Evolutionary conservation across 495 filamentous ascomycete genomes (phyloP), one percentile per base, ranked within the genome.

Genomic region (Aspergillus saccharolyticus): DNA sequence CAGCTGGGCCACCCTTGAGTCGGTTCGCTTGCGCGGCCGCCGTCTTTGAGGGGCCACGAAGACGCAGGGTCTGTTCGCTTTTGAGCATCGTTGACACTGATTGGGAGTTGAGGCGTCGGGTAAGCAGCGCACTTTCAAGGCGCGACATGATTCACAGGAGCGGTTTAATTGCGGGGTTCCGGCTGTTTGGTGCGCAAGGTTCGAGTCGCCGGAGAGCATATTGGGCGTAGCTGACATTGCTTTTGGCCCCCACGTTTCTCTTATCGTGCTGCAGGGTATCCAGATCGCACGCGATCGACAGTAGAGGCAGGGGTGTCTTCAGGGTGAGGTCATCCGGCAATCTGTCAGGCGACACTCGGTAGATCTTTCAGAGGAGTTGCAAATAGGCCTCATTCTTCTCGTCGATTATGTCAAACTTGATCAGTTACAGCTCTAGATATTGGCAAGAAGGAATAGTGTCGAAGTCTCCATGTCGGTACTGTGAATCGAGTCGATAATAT

Each of bases 141-240:
- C 82, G 58, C 91, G 84, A 70, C 91, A 96, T 17, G 88, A 85
- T 69, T 96, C 91, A 70, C 91, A 96, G 18, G 91, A 90, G 30
- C 89, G 81, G 70, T 71, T 90, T 47, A 76, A 58, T 57, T 72
- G 72, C 47, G 63, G 70, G 19, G 67, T 42, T 42, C 66, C 65
- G 45, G 59, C 43, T 1, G 67, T 14, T 45, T 59, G 55, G 42
- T 63, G 66, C 20, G 44, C 52, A 49, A 53, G 47, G 33, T 55
- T 56, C 42, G 61, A 28, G 56, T 71, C 68, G 46, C 63, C 65
- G 78, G 60, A 71, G 50, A 59, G 64, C 65, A 61, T 74, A 65
- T 54, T 57, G 59, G 59, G 60, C 47, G 56, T 58, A 47, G 65
- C 64, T 57, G 70, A 68, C 71, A 73, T 74, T n/a, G n/a, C 33